Base-by-base conservation (phyloP, 306 rosid genomes). In the Lithocarpus polystachyus region DNA sequence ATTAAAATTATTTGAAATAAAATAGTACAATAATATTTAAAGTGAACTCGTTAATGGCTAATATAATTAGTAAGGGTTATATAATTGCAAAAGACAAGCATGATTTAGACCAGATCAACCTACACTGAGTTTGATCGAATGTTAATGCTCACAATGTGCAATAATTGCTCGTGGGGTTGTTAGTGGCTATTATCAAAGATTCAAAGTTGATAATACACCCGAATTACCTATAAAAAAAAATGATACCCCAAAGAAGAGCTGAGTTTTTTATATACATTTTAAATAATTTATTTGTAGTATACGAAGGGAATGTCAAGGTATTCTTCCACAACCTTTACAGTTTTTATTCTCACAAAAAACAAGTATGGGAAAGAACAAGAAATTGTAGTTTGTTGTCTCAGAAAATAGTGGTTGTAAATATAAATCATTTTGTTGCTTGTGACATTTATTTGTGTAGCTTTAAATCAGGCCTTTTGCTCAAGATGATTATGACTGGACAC, bases 381-480 rank as follows among this genome's bases (percentile, higher is more conserved):
- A 48, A 26, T 72, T 72, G 13, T n/a, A 24, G 20, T 18, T n/a
- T 56, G 31, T 28, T 54, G 17, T 45, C 10, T 62, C 62, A 18
- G 7, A 48, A 29, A 71, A 61, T 53, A 59, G 53, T 48, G 53
- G 5, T 48, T 12, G 4, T 48, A 48, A 3, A 48, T 11, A 48
- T 2, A 48, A 10, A 14, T 12, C 5, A 51, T 24, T 31, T 65
- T 45, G 48, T 28, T 40, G 56, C 73, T 56, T 33, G 23, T 12
- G 7, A 6, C 48, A 19, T 22, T 68, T 35, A 22, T 23, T 77
- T 20, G 43, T 26, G 6, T n/a, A 60, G 55, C 74, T 64, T 53
- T 75, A 13, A 57, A 26, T 71, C 52, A 40, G 76, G 45, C 17
- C 10, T 80, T 74, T 35, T 74, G 57, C 26, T 68, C 56, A 15